Conservation (phyloP, 2,329 filamentous ascomycete species). For the Rhinocladiella similis region DNA sequence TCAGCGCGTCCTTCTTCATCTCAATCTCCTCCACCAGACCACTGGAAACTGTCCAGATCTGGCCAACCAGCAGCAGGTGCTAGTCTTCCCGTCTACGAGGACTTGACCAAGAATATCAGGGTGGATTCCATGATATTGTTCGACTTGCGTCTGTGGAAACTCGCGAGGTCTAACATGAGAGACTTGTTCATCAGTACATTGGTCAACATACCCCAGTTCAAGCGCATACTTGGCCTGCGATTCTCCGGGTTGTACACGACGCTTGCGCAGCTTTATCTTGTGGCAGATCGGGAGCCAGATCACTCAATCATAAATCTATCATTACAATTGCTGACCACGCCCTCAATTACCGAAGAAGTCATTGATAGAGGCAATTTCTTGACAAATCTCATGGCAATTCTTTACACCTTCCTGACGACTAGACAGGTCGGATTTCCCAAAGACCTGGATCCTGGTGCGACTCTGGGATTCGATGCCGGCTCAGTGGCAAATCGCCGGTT, state of each 20-base stretch:
- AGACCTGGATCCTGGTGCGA: slow-evolving; percentile 81
- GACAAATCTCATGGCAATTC: slow-evolving; percentile 89
- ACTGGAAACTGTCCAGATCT: slow-evolving; percentile 22
- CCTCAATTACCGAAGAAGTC: slow-evolving; percentile 93
- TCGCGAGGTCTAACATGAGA: slow-evolving; percentile 82
- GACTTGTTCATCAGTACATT: slow-evolving; percentile 96
- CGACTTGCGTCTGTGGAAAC: slow-evolving; percentile 95
- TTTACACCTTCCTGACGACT: slow-evolving; percentile 96
- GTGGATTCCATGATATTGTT: slow-evolving; percentile 94
- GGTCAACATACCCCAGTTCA: slow-evolving; percentile 93
- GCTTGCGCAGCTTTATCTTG: slow-evolving; percentile 88
- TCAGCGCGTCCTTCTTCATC: slow-evolving; percentile 43
- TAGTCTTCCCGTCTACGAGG: slow-evolving; percentile 71
- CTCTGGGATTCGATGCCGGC: slow-evolving; percentile 88
- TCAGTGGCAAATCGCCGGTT: slow-evolving; percentile 93
- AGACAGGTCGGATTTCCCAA: slow-evolving; percentile 92
- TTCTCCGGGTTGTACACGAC: slow-evolving; percentile 94
- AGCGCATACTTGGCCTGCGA: slow-evolving; percentile 86
- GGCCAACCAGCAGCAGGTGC: slow-evolving; percentile 61
- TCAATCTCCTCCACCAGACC: slow-evolving; percentile 29
- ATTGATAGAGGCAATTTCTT: slow-evolving; percentile 94
- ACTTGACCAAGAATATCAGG: slow-evolving; percentile 84
- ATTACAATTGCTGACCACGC: slow-evolving; percentile 92
- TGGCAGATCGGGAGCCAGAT: slow-evolving; percentile 93
- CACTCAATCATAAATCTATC: slow-evolving; percentile 98